Percentiles rank a stretch among this genome's conserved stretches.
Evolutionary conservation across 306 rosid genomes (phyloP).

Genomic region (Gleditsia sinensis): DNA sequence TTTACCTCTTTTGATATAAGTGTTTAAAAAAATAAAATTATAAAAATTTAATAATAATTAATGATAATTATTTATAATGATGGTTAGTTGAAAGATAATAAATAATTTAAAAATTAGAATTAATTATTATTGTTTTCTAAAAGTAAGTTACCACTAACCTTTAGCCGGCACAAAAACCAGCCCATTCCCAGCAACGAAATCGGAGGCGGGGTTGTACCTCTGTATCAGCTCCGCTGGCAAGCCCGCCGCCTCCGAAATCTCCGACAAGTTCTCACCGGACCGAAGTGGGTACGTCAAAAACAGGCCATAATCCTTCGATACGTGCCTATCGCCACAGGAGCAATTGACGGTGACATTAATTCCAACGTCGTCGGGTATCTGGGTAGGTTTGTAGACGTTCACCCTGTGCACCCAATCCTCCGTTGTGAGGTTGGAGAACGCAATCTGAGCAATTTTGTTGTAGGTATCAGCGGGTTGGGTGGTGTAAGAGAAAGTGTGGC

Average conservation of each 20-base stretch:
- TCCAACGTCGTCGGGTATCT: conserved; percentile 26
- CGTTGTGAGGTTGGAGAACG: conserved; percentile 55
- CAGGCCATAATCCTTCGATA: conserved; percentile 59
- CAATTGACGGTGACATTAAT: conserved; percentile 71
- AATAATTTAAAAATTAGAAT: no score
- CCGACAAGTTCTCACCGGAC: conserved; percentile 32
- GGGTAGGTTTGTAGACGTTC: conserved; percentile 11
- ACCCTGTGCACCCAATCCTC: conserved; percentile 51
- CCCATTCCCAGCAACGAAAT: conserved; percentile 37
- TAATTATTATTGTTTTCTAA: no score
- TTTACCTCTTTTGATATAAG: no score
- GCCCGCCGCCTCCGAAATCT: conserved; percentile 34
- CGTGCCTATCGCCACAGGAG: conserved; percentile 59
- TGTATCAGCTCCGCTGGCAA: conserved; percentile 45
- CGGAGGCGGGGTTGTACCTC: conserved; percentile 44
- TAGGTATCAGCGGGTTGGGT: conserved; percentile 44
- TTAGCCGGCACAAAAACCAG: conserved; percentile 73
- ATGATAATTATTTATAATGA: no score
- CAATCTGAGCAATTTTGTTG: not conserved
- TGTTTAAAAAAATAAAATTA: no score
- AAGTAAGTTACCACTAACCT: conserved; percentile 45
- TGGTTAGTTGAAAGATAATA: no score
- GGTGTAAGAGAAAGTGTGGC: conserved; percentile 61
- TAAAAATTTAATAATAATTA: no score
- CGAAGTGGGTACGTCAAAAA: conserved; percentile 62